phyloP scores from a whole-genome alignment of 2,329 filamentous ascomycete species.

The Periconia macrospinosa region DNA sequence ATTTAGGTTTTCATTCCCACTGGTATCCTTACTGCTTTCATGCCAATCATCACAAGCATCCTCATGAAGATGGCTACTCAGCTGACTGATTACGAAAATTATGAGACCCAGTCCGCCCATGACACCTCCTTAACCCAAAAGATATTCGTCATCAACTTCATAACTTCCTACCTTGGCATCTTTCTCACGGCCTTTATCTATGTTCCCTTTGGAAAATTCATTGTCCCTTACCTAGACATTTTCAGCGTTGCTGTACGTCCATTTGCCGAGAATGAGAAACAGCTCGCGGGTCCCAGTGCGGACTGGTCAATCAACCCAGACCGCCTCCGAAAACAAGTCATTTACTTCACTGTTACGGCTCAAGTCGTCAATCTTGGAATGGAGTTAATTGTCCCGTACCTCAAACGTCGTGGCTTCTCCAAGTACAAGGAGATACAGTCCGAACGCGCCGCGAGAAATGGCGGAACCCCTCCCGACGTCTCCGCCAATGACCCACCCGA shows the following conservation, averaged over 20 bases:
- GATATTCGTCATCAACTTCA: constrained; percentile 94
- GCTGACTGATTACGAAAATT: constrained; percentile 86
- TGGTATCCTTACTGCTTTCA: constrained; percentile 76
- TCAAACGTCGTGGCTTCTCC: constrained; percentile 75
- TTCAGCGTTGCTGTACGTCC: constrained; percentile 74
- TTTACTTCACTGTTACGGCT: constrained; percentile 93
- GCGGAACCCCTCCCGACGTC: constrained; percentile 52
- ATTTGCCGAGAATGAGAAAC: constrained; percentile 74
- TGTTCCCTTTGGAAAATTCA: constrained; percentile 81
- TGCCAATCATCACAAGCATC: constrained; percentile 75
- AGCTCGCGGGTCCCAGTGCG: constrained; percentile 58
- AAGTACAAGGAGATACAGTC: constrained; percentile 78
- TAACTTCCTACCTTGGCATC: constrained; percentile 85
- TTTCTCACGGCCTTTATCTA: constrained; percentile 93
- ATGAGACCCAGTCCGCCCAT: constrained; percentile 83
- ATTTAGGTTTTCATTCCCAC: constrained; percentile 81
- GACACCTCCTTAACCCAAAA: constrained; percentile 86
- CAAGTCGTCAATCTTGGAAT: constrained; percentile 86
- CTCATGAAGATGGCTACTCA: constrained; percentile 76
- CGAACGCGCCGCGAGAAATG: constrained; percentile 59
- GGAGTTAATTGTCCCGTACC: constrained; percentile 81
- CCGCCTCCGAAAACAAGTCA: constrained; percentile 85
- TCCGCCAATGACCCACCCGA: constrained; percentile 68
- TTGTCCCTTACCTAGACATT: constrained; percentile 84
- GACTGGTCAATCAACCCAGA: constrained; percentile 81